A percentile compares a stretch with the other conserved stretches of the same genome.
Conservation (phyloP, 2,329 filamentous ascomycete genomes). For the Plectosphaerella cucumerina region DNA sequence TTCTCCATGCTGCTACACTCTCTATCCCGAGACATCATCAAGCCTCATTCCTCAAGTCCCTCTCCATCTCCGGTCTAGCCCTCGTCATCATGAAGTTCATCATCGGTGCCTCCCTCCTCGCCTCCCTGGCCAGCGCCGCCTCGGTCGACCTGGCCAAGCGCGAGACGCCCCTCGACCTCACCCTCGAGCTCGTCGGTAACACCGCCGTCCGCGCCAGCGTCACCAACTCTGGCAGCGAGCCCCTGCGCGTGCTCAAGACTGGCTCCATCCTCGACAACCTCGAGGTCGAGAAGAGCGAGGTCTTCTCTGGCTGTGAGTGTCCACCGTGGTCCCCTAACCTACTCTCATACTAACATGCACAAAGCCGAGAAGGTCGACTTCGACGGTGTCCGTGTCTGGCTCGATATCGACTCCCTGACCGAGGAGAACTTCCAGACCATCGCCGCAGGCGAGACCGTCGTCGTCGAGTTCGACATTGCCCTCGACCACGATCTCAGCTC, state of each 20-base stretch:
- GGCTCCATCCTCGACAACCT: constrained; percentile 48
- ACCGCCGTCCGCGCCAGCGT: constrained; percentile 49
- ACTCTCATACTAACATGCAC: not conserved
- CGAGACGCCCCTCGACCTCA: constrained; percentile 36
- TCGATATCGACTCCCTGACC: constrained; percentile 38
- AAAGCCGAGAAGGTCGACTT: constrained; percentile 41
- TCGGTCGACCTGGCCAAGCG: constrained; percentile 29
- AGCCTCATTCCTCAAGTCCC: not conserved
- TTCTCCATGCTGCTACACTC: too few relatives aligned
- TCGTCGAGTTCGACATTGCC: constrained; percentile 50
- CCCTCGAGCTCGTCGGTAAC: constrained; percentile 45
- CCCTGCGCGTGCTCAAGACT: constrained; percentile 47
- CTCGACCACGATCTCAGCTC: constrained; percentile 47
- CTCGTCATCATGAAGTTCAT: constrained; percentile 34
- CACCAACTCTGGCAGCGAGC: constrained; percentile 46
- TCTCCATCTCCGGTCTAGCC: not conserved
- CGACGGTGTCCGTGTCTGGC: constrained; percentile 47
- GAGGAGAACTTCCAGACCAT: constrained; percentile 48
- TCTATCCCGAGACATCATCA: not conserved
- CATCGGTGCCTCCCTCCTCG: constrained; percentile 26
- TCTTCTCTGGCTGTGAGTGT: constrained; percentile 44
- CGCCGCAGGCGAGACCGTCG: constrained; percentile 42
- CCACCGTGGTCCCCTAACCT: not conserved
- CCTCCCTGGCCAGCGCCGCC: constrained; percentile 29
- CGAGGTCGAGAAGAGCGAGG: constrained; percentile 49